A percentile compares a stretch with the other conserved stretches of the same genome.
Conservation (phyloP, 352 stramenopile genomes). For the Globisporangium viniferum region DNA sequence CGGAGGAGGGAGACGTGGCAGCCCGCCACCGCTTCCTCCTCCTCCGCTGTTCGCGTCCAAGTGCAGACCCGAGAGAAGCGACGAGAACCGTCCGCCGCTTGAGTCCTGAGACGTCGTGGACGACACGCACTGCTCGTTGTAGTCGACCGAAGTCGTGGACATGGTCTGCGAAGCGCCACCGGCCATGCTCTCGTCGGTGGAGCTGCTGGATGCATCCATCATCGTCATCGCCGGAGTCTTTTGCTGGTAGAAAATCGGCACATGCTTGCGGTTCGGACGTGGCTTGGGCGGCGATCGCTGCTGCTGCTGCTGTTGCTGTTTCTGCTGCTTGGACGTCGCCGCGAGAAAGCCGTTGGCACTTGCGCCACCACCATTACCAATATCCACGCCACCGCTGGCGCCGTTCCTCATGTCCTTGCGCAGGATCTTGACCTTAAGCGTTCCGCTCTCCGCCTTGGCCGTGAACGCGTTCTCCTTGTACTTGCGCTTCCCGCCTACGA, state of each 20-base stretch:
- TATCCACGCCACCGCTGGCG: neutral
- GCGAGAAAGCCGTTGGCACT: conserved; percentile 9
- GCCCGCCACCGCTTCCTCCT: conserved; percentile 3
- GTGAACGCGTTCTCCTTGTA: conserved; percentile 75
- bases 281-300: conserved; percentile 62
- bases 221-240: conserved; percentile 13
- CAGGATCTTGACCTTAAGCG: conserved; percentile 78
- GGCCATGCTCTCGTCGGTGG: conserved; percentile 30
- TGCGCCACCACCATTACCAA: neutral
- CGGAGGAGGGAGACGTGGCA: conserved; percentile 24
- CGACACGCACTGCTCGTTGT: conserved; percentile 14
- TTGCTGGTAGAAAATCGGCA: conserved; percentile 78
- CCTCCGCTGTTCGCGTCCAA: conserved; percentile 17
- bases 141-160: conserved; percentile 29
- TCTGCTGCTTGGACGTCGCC: neutral
- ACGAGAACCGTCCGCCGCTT: conserved; percentile 24
- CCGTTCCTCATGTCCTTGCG: conserved; percentile 35
- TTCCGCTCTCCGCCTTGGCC: conserved; percentile 68
- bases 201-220: conserved; percentile 20
- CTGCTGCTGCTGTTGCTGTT: conserved; percentile 4
- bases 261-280: conserved; percentile 77
- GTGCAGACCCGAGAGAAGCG: conserved; percentile 30
- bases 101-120: conserved; percentile 16
- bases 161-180: conserved; percentile 23
- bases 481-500: conserved; percentile 58